These are phyloP conservation scores for Mariannaea elegans DNA, from an alignment of 2,329 filamentous ascomycete species.

Conservation along the genomic window DNA sequence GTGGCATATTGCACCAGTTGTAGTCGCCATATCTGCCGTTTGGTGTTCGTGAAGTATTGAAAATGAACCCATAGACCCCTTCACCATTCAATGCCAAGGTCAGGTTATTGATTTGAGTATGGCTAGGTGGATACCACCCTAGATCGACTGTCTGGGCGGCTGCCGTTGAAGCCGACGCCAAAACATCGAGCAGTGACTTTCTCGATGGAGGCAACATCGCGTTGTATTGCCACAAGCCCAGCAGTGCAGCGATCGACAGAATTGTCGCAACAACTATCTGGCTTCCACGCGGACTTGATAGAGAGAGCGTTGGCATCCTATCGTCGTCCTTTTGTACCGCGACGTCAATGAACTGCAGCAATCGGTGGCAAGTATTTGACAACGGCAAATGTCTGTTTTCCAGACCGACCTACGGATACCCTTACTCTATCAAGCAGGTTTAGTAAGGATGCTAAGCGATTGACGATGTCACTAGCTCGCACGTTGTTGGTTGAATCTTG, in stretches of 20 bases:
- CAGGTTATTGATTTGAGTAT: slow-evolving; percentile 69
- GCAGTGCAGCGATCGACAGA: slow-evolving; percentile 7
- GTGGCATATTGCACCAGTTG: slow-evolving; percentile 91
- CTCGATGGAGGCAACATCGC: slow-evolving; percentile 25
- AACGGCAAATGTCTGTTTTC: background rate
- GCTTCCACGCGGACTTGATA: slow-evolving; percentile 1
- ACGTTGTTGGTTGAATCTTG: background rate
- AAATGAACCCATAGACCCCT: slow-evolving; percentile 79
- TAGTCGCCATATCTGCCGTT: slow-evolving; percentile 68
- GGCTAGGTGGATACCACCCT: slow-evolving; percentile 66
- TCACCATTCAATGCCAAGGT: slow-evolving; percentile 62
- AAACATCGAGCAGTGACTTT: slow-evolving; percentile 23
- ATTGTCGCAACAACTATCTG: slow-evolving; percentile 15
- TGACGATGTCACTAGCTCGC: background rate
- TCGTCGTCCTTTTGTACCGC: background rate
- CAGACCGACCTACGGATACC: background rate
- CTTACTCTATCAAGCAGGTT: background rate
- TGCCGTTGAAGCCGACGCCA: slow-evolving; percentile 21
- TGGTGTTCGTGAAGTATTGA: slow-evolving; percentile 70
- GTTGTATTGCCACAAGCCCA: slow-evolving; percentile 22
- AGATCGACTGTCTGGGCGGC: slow-evolving; percentile 47
- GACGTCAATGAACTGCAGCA: background rate
- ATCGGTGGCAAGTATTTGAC: background rate
- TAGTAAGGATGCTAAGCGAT: background rate
- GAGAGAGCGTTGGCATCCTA: slow-evolving; percentile 6